Evolutionary conservation across 805 yeast species (phyloP), one percentile per base, ranked within the genome.

Genomic region (Candida adriatica): DNA sequence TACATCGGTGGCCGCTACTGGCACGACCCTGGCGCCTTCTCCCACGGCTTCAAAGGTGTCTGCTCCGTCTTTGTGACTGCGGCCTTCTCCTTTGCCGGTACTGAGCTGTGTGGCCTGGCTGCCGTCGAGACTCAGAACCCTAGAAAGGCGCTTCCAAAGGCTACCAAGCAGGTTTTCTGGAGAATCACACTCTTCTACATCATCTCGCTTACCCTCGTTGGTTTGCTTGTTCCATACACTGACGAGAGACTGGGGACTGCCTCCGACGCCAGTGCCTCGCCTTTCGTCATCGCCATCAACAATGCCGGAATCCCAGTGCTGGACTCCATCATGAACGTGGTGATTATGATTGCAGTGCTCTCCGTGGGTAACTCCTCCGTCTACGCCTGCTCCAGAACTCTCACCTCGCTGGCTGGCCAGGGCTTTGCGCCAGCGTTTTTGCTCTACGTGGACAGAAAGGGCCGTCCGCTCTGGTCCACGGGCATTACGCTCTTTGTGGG

Each of bases 121-220:
- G 62, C 68, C 27, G 67, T 70, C 27, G 75, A 70, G 48, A 55
- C 73, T 15, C 53, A 53, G 16, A 56, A 64, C 37, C 75, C 74
- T 40, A 49, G 68, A 51, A 62, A 60, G 41, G 50, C 69, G 16
- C 55, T 70, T 6, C 82, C 39, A 67, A 73, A 34, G 59, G 58
- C 41, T 55, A 65, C 49, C 64, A 70, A 65, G 43, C 73, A 68
- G 49, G 73, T 68, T 5, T 68, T 83, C 59, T 81, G 88, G 88
- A 70, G 90, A 59, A 76, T 83, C 35, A 59, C 77, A 16, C 56
- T 79, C 44, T 82, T 82, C 52, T 83, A 84, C 61, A 64, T 84
- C 53, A 57, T 66, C 16, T 64, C 76, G 43, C 68, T 58, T 53
- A 73, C 59, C 37, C 61, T 68, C 42, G 70, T 64, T 48, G 84